Evolutionary conservation across 1,284 basidiomycete species (phyloP).

Genomic region (Sphagnurus paluster): DNA sequence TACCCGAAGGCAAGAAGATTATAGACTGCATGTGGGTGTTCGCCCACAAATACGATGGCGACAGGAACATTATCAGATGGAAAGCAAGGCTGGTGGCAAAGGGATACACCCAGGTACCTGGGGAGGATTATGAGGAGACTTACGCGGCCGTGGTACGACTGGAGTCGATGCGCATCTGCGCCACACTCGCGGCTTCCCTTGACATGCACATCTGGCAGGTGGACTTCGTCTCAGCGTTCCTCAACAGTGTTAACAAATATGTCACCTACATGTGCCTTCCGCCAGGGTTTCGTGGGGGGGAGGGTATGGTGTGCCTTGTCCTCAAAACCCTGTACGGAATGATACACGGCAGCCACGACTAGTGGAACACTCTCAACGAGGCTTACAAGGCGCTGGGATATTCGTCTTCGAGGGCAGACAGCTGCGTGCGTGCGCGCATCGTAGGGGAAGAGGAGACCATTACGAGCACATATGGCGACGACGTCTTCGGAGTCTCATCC

Average conservation of each 20-base stretch:
- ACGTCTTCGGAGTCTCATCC: constrained; percentile 18
- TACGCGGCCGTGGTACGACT: constrained; percentile 32
- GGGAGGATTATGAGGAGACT: constrained; percentile 23
- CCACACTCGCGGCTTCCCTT: constrained; percentile 25
- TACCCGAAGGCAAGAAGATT: no score
- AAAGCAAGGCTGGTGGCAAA: constrained; percentile 11
- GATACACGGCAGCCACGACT: constrained; percentile 27
- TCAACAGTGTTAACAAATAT: constrained; percentile 22
- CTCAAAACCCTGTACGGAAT: constrained; percentile 28
- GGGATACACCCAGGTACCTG: constrained; percentile 10
- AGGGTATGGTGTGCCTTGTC: constrained; percentile 18
- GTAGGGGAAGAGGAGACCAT: constrained; percentile 15
- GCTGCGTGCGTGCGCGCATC: constrained; percentile 13
- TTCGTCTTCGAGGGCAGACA: constrained; percentile 15
- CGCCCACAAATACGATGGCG: constrained; percentile 16
- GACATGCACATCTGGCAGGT: constrained; percentile 25
- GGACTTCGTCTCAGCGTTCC: constrained; percentile 28
- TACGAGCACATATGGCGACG: constrained; percentile 23
- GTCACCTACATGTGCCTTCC: constrained; percentile 27
- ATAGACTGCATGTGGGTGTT: no score
- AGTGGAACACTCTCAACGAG: constrained; percentile 21
- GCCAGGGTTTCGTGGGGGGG: constrained; percentile 14
- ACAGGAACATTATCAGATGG: constrained; percentile 7
- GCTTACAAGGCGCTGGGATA: constrained; percentile 17
- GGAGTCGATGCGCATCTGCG: constrained; percentile 25